phyloP scores from a whole-genome alignment of 495 filamentous ascomycete species.

The Pseudoneurospora amorphoporcata region DNA sequence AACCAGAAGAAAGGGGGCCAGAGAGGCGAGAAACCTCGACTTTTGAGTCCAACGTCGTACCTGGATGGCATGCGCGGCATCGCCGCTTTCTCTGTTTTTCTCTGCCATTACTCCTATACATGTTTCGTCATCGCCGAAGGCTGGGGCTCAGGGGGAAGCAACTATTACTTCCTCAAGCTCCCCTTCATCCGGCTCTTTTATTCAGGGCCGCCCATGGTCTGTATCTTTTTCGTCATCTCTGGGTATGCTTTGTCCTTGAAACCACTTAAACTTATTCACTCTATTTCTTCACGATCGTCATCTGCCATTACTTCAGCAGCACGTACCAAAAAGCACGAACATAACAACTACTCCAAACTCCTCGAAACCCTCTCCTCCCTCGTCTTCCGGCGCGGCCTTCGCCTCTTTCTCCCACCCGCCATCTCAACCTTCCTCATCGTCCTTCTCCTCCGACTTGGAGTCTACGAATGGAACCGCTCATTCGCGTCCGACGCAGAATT shows the following conservation, averaged over 20 bases:
- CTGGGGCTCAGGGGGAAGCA: constrained; percentile 20
- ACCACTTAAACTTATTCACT: constrained; percentile 47
- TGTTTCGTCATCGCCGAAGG: constrained; percentile 34
- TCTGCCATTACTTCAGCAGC: not conserved
- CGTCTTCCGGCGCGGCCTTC: constrained; percentile 54
- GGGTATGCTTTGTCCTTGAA: constrained; percentile 60
- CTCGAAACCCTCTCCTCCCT: constrained; percentile 43
- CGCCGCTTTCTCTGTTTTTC: constrained; percentile 48
- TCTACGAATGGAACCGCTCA: constrained; percentile 33
- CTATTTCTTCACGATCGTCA: not conserved
- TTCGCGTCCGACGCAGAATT: constrained; percentile 27
- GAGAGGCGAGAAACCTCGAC: constrained; percentile 12
- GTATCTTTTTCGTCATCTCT: constrained; percentile 68
- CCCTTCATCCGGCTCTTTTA: constrained; percentile 58
- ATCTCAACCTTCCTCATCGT: constrained; percentile 50
- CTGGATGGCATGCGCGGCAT: constrained; percentile 50
- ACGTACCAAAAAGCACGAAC: constrained; percentile 22
- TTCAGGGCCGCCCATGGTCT: constrained; percentile 61
- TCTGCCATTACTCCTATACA: constrained; percentile 40
- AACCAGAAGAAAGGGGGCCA: not conserved
- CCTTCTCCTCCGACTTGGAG: constrained; percentile 44
- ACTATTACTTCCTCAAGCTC: constrained; percentile 44
- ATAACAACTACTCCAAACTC: constrained; percentile 5
- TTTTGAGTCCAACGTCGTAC: constrained; percentile 38
- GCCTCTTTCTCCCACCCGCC: constrained; percentile 55